Evolutionary conservation across 208 protist genomes (phyloP).

Genomic region (Crithidia mellificae): DNA sequence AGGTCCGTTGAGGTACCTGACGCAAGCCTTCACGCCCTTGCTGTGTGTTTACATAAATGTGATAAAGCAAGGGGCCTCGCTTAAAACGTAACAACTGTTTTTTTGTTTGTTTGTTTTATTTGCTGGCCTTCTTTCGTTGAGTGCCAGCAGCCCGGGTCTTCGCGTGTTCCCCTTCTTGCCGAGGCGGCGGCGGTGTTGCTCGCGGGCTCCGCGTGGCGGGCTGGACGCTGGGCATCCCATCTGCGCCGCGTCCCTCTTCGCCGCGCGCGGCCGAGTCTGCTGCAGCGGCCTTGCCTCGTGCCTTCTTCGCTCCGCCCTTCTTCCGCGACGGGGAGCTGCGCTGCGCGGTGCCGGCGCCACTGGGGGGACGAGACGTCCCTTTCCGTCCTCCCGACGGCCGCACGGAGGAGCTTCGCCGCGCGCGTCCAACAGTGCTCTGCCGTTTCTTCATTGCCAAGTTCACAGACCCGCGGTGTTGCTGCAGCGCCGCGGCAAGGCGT

Average conservation of each 20-base stretch:
- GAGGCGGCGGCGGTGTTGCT: background rate
- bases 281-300: background rate
- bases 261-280: slow-evolving; percentile 2
- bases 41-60: too few species aligned
- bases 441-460: slow-evolving; percentile 16
- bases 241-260: slow-evolving; percentile 5
- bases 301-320: background rate
- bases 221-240: background rate
- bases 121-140: background rate
- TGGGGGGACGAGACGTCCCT: slow-evolving; percentile 7
- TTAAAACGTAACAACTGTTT: too few species aligned
- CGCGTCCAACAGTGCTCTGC: slow-evolving; percentile 16
- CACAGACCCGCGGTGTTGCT: slow-evolving; percentile 17
- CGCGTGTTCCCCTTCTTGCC: background rate
- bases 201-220: background rate
- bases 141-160: background rate
- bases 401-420: slow-evolving; percentile 14
- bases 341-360: background rate
- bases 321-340: slow-evolving; percentile 8
- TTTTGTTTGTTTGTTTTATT: too few species aligned
- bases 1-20: too few species aligned
- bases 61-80: too few species aligned
- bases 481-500: slow-evolving; percentile 6
- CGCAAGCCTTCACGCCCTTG: too few species aligned
- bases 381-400: slow-evolving; percentile 8